Evolutionary conservation across 768 basidiomycete species (phyloP), one percentile per base, ranked within the genome.

Genomic region (Mycena crocata): DNA sequence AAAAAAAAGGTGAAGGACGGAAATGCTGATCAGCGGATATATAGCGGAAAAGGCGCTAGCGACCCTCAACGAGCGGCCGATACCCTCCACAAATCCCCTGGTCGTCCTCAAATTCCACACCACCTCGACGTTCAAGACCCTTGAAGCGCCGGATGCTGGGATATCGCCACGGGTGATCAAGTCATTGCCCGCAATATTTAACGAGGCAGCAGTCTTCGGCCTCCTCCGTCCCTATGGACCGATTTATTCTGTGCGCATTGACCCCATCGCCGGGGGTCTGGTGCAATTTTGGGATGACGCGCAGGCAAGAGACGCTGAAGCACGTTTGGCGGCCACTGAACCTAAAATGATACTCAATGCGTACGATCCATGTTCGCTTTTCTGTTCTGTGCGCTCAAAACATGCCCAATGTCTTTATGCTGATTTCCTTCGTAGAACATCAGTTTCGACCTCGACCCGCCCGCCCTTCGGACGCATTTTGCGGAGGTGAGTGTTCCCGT

Each of bases 251-350:
- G 54, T 69, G n/a, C 62, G 55, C 6, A 34, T 65, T 1, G 64
- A 72, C 26, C 42, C 61, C 12, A 50, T 35, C 31, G 32, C 58
- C 44, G 71, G 71, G 45, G 71, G 51, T 3, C 44, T 69, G 23
- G 65, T 72, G 37, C 71, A 72, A 23, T 72, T 72, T 45, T 72
- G 69, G 71, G 40, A 40, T 15, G 72, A 69, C 35, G 54, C 46
- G 15, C 34, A 73, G 15, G 70, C 72, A 24, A 19, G 35, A 42
- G 49, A 55, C 4, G 70, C 67, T 13, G 70, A 71, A 44, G 34
- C 21, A 9, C 26, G 35, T 1, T 34, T 65, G 24, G 45, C 42
- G 19, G 52, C 32, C 5, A 21, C 48, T 12, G 10, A 28, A n/a
- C 58, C 52, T 17, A 57, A 58, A 30, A 40, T 58, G 15, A 26